Conservation (phyloP, 202 grass and related monocot species). For the Digitaria exilis region DNA sequence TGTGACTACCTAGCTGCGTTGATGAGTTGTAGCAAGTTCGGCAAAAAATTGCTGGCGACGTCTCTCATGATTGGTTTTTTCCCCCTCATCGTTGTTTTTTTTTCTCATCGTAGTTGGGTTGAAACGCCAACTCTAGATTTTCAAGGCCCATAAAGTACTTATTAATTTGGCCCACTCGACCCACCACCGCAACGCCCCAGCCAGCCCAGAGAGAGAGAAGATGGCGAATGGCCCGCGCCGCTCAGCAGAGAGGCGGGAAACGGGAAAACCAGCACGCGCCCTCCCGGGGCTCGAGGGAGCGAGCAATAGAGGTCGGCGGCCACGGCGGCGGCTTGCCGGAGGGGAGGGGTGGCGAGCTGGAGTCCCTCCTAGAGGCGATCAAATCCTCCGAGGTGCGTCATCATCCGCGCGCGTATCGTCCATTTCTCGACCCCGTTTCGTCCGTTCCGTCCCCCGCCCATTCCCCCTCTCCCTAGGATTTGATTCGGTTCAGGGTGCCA, state of each 20-base stretch:
- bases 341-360: conserved; percentile 41
- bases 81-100: too few species aligned
- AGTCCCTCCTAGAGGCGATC: conserved; percentile 57
- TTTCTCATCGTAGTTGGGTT: too few species aligned
- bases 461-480: conserved; percentile 47
- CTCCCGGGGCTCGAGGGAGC: neutral
- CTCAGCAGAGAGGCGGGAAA: conserved; percentile 38
- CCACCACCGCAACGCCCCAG: too few species aligned
- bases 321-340: neutral
- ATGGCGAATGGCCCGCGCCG: too few species aligned
- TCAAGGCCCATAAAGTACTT: too few species aligned
- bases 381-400: conserved; percentile 56
- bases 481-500: neutral
- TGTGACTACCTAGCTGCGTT: too few species aligned
- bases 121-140: too few species aligned
- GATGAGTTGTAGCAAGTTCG: too few species aligned
- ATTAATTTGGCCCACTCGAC: too few species aligned
- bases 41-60: too few species aligned
- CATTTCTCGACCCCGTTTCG: conserved; percentile 10
- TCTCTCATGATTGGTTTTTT: too few species aligned
- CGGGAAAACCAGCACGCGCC: neutral
- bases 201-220: neutral
- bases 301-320: conserved; percentile 39
- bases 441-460: neutral
- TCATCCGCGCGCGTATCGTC: conserved; percentile 4